These are phyloP conservation scores for Rhexocercosporidium sp. DNA, from an alignment of 2,329 filamentous ascomycete genomes.

Conservation along the genomic window DNA sequence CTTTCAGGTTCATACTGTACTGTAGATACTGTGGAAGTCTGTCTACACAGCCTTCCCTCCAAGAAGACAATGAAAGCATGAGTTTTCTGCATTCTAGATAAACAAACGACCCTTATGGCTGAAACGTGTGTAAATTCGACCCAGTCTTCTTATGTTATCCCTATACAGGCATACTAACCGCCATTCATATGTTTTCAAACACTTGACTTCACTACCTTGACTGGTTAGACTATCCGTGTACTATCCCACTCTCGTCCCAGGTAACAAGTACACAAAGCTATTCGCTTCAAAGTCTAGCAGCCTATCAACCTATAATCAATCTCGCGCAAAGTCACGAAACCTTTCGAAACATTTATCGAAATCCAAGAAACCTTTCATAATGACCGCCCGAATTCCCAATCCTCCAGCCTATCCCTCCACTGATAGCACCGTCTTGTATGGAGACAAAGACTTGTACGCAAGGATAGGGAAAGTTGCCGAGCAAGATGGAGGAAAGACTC, in stretches of 20 bases:
- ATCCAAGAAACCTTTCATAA: background rate
- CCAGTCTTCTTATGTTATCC: too few relatives aligned
- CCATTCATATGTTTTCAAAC: background rate
- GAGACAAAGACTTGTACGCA: constrained; percentile 35
- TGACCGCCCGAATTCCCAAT: constrained; percentile 9
- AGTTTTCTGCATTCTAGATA: too few relatives aligned
- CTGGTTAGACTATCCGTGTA: background rate
- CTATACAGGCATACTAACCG: background rate
- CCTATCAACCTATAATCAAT: background rate
- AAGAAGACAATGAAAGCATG: too few relatives aligned
- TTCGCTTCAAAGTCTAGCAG: too few relatives aligned
- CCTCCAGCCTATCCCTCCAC: constrained; percentile 32
- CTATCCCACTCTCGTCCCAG: background rate
- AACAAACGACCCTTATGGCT: too few relatives aligned
- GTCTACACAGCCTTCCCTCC: background rate
- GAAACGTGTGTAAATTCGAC: too few relatives aligned
- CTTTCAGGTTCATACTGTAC: background rate
- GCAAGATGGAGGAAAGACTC: constrained; percentile 21
- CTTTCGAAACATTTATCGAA: background rate
- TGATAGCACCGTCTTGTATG: constrained; percentile 33
- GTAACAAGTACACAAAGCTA: too few relatives aligned
- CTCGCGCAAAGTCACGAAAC: background rate
- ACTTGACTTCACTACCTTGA: background rate
- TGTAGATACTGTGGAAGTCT: background rate
- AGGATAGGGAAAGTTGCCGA: constrained; percentile 28